Evolutionary conservation across 192 early-diverging fungal genomes (phyloP).

Genomic region (Umbelopsis ramanniana): DNA sequence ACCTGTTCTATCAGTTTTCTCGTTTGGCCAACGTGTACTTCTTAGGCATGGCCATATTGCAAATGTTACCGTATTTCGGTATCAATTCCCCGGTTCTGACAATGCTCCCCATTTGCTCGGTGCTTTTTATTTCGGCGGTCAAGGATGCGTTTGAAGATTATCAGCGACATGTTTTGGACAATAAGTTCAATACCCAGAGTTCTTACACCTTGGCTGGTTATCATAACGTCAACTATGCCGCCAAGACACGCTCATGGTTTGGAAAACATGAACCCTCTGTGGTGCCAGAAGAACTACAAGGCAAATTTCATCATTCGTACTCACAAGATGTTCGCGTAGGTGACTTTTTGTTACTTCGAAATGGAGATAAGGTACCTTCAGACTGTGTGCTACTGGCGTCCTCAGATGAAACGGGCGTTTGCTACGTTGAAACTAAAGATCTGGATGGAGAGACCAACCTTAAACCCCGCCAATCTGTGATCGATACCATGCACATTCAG

Average conservation of each 20-base stretch:
- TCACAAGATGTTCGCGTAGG: conserved; percentile 73
- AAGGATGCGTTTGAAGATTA: conserved; percentile 93
- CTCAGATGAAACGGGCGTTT: conserved; percentile 73
- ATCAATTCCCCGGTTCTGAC: conserved; percentile 80
- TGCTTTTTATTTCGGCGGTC: conserved; percentile 78
- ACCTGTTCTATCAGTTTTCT: conserved; percentile 91
- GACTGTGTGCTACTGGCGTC: conserved; percentile 84
- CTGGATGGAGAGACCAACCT: conserved; percentile 98
- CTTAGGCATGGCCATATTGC: conserved; percentile 78
- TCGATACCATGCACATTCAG: conserved; percentile 67
- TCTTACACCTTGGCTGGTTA: conserved; percentile 49
- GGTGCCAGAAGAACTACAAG: neutral
- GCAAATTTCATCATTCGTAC: conserved; percentile 21
- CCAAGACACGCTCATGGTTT: neutral
- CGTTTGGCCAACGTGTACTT: conserved; percentile 89
- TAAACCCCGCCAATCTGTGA: conserved; percentile 75
- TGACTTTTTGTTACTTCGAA: conserved; percentile 84
- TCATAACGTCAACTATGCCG: conserved; percentile 53
- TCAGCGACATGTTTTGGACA: conserved; percentile 84
- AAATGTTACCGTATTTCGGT: conserved; percentile 81
- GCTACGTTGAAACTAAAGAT: conserved; percentile 94
- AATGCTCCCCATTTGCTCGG: conserved; percentile 81
- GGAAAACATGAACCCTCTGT: neutral
- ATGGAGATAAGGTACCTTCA: conserved; percentile 84
- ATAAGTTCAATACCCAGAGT: conserved; percentile 76